A percentile compares a stretch with the other conserved stretches of the same genome.
Conservation (phyloP, 2,329 filamentous ascomycete genomes). For the Nigrograna mackinnonii region DNA sequence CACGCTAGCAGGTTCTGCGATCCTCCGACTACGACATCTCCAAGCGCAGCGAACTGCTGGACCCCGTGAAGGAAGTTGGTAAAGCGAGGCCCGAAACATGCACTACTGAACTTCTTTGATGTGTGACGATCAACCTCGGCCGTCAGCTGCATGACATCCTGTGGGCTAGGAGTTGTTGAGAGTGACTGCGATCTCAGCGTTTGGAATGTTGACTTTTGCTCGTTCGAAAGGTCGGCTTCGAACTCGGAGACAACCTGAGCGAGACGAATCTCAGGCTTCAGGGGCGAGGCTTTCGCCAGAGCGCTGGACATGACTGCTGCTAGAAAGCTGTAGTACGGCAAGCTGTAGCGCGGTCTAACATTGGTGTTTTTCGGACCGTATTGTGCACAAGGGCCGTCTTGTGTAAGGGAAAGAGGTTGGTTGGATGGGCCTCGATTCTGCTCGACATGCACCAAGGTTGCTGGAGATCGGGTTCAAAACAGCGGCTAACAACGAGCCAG, state of each 20-base stretch:
- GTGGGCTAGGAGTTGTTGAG: neutral
- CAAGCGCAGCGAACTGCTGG: slow-evolving; percentile 50
- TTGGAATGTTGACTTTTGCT: slow-evolving; percentile 11
- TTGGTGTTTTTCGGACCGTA: too few species aligned
- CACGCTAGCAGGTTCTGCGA: slow-evolving; percentile 51
- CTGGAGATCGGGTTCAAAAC: too few species aligned
- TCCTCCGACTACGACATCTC: slow-evolving; percentile 46
- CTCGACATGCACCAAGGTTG: too few species aligned
- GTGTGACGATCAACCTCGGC: neutral
- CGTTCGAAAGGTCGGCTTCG: slow-evolving; percentile 8
- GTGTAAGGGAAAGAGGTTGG: too few species aligned
- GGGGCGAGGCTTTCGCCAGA: slow-evolving; percentile 4
- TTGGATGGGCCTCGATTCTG: too few species aligned
- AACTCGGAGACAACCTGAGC: slow-evolving; percentile 14
- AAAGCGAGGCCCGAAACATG: slow-evolving; percentile 36
- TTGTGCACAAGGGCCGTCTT: too few species aligned
- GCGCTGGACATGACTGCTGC: slow-evolving; percentile 14
- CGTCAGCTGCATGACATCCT: neutral
- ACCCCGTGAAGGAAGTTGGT: slow-evolving; percentile 45
- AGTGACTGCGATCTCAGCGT: neutral
- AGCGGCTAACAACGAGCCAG: too few species aligned
- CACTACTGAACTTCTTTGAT: neutral
- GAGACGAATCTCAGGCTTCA: slow-evolving; percentile 17
- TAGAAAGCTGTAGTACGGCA: too few species aligned
- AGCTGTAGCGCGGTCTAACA: too few species aligned